Conservation (phyloP, 2,329 filamentous ascomycete genomes). For the Metarhizium robertsii region DNA sequence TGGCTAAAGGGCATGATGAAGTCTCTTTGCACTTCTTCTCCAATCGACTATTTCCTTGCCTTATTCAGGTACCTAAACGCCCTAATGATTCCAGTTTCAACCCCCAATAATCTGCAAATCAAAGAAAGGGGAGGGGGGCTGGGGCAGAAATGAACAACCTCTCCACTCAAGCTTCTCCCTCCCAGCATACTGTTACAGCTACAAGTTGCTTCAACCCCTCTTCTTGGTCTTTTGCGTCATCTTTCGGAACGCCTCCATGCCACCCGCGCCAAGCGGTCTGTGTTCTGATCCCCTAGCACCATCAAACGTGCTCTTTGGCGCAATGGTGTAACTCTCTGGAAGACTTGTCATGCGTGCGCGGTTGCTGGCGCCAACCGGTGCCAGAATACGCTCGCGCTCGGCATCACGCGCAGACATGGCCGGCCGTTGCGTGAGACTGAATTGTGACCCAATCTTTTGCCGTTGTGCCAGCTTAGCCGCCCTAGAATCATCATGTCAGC, state of each 20-base stretch:
- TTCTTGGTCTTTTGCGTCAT: slow-evolving; percentile 58
- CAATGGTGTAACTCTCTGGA: slow-evolving; percentile 49
- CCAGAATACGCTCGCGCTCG: slow-evolving; percentile 50
- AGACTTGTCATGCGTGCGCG: slow-evolving; percentile 46
- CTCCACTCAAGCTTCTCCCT: neutral
- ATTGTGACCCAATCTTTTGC: slow-evolving; percentile 36
- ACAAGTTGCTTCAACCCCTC: slow-evolving; percentile 14
- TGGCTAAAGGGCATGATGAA: too few relatives aligned
- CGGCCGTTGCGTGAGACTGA: slow-evolving; percentile 41
- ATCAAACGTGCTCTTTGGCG: slow-evolving; percentile 53
- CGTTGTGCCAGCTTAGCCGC: slow-evolving; percentile 45
- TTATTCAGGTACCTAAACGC: too few relatives aligned
- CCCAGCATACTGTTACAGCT: neutral
- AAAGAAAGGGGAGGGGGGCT: too few relatives aligned
- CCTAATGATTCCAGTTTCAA: too few relatives aligned
- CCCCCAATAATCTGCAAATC: too few relatives aligned
- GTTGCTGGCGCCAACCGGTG: slow-evolving; percentile 44
- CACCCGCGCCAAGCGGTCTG: slow-evolving; percentile 52
- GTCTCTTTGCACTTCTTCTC: too few relatives aligned
- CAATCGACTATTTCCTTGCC: too few relatives aligned
- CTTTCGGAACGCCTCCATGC: slow-evolving; percentile 55
- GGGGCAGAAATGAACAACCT: neutral
- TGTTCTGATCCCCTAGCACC: slow-evolving; percentile 40
- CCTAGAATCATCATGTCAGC: slow-evolving; percentile 19
- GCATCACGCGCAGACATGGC: slow-evolving; percentile 33